Evolutionary conservation across 805 yeast genomes (phyloP).

Genomic region (Yarrowia sp.): DNA sequence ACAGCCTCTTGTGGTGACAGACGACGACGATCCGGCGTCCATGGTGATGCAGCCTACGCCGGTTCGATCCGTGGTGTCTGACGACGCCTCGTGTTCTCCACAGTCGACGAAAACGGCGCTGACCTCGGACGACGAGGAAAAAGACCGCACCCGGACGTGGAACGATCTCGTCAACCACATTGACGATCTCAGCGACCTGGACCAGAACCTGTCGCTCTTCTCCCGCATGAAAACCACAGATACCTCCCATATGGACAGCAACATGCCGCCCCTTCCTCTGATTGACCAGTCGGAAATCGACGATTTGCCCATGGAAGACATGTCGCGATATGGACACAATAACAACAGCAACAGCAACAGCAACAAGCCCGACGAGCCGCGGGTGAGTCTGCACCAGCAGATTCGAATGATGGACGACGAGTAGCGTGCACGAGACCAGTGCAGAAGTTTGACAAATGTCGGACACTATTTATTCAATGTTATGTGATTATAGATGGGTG

Average conservation of each 20-base stretch:
- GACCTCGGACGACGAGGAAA: constrained; percentile 32
- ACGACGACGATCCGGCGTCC: constrained; percentile 1
- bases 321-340: constrained; percentile 10
- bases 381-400: constrained; percentile 35
- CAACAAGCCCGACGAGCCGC: neutral
- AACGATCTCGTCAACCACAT: constrained; percentile 37
- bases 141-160: constrained; percentile 12
- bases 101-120: constrained; percentile 25
- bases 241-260: constrained; percentile 9
- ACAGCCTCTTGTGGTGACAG: neutral
- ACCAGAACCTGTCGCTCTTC: neutral
- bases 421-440: constrained; percentile 6
- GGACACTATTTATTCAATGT: constrained; percentile 26
- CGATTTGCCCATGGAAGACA: constrained; percentile 38
- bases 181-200: constrained; percentile 23
- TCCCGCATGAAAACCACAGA: constrained; percentile 33
- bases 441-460: neutral
- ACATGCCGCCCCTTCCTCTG: constrained; percentile 11
- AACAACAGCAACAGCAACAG: too few relatives aligned
- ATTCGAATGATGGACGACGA: constrained; percentile 36
- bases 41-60: neutral
- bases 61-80: constrained; percentile 9
- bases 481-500: constrained; percentile 2
- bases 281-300: constrained; percentile 39
- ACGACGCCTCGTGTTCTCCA: constrained; percentile 22